Evolutionary conservation across 805 yeast species (phyloP).

Genomic region (Tetrapisispora arboricola): DNA sequence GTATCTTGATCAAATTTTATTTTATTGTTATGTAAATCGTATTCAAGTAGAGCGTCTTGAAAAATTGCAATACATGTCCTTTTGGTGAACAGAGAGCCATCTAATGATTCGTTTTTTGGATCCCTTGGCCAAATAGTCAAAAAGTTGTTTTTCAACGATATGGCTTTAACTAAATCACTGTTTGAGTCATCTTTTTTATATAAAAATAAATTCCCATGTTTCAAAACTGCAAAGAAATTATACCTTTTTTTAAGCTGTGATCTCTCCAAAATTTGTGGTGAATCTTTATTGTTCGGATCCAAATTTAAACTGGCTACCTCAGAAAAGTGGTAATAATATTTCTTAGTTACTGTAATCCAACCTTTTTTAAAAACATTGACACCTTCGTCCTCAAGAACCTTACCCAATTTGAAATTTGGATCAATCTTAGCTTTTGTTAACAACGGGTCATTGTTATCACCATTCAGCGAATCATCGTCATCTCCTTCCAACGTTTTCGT

Average conservation of each 20-base stretch:
- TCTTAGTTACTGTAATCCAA: constrained; percentile 79
- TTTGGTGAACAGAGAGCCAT: constrained; percentile 72
- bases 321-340: constrained; percentile 42
- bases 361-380: constrained; percentile 57
- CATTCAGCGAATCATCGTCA: neutral
- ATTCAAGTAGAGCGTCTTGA: constrained; percentile 30
- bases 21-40: constrained; percentile 10
- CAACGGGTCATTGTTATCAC: constrained; percentile 14
- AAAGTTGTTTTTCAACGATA: constrained; percentile 60
- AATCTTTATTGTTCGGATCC: constrained; percentile 5
- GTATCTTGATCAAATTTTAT: constrained; percentile 1
- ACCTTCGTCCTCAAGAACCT: constrained; percentile 55
- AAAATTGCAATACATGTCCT: constrained; percentile 69
- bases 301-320: constrained; percentile 4
- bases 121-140: constrained; percentile 81
- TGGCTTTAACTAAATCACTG: constrained; percentile 57
- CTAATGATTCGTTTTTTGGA: constrained; percentile 34
- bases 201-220: constrained; percentile 83
- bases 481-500: neutral
- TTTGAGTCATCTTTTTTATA: constrained; percentile 49
- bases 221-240: constrained; percentile 57
- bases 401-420: constrained; percentile 45
- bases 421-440: constrained; percentile 20
- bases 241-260: constrained; percentile 37
- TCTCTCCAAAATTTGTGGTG: constrained; percentile 14